A percentile compares a stretch with the other conserved stretches of the same genome.
These are phyloP conservation scores for Ploettnerulaceae sp. DNA, from an alignment of 2,329 filamentous ascomycete genomes.

Conservation along the genomic window DNA sequence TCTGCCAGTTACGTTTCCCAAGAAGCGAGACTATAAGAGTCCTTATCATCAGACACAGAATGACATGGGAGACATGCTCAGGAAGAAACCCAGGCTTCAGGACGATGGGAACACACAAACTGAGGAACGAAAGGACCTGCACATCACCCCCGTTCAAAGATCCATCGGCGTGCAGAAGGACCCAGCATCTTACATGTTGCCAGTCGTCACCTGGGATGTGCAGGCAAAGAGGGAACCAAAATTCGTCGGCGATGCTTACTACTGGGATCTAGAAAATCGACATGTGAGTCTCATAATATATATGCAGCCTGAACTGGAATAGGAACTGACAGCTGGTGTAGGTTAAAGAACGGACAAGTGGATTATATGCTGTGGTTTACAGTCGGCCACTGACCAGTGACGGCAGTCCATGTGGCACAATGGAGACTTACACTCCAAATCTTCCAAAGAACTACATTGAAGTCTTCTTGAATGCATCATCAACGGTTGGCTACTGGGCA, in stretches of 20 bases:
- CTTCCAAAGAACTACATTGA: neutral
- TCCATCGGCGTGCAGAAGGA: no score
- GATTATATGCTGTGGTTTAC: conserved; percentile 8
- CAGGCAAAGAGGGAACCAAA: neutral
- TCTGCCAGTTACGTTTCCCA: no score
- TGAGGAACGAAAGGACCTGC: no score
- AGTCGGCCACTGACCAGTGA: neutral
- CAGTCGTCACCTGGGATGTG: neutral
- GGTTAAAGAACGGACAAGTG: neutral
- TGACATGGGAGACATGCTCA: no score
- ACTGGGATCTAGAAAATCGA: neutral
- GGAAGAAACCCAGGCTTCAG: no score
- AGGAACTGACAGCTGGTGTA: neutral
- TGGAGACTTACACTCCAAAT: neutral
- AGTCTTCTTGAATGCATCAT: neutral
- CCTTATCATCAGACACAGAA: no score
- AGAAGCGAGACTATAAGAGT: no score
- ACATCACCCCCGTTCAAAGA: no score
- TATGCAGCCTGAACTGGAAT: neutral
- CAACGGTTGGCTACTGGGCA: neutral
- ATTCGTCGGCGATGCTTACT: conserved; percentile 2
- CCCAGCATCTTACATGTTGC: neutral
- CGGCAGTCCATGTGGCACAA: neutral
- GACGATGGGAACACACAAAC: no score
- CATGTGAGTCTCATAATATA: neutral